Evolutionary conservation across 2,329 filamentous ascomycete species (phyloP).

Genomic region (Pezizomycotina sp.): DNA sequence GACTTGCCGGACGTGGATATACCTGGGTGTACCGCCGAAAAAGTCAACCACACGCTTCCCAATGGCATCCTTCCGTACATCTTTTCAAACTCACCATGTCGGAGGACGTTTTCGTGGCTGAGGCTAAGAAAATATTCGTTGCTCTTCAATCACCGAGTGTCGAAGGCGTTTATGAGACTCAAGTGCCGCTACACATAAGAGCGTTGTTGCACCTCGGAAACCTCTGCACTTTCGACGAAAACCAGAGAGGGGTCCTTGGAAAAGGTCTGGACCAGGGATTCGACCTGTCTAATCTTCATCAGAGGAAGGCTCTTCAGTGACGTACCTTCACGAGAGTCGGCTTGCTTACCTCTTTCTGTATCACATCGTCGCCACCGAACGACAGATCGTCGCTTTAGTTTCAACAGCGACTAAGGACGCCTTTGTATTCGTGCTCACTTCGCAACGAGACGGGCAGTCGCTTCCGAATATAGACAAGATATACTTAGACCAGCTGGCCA

Average conservation of each 20-base stretch:
- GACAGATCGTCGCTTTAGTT: conserved; percentile 86
- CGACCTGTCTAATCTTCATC: conserved; percentile 52
- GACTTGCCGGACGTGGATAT: conserved; percentile 81
- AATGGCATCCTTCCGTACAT: conserved; percentile 91
- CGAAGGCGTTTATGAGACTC: conserved; percentile 92
- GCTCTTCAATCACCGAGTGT: conserved; percentile 77
- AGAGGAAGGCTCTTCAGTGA: conserved; percentile 31
- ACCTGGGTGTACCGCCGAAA: conserved; percentile 71
- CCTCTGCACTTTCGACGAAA: conserved; percentile 82
- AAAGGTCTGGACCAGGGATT: conserved; percentile 89
- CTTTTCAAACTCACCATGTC: conserved; percentile 85
- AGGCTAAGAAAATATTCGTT: conserved; percentile 59
- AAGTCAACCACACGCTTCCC: conserved; percentile 80
- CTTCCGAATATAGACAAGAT: conserved; percentile 81
- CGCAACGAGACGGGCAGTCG: conserved; percentile 62
- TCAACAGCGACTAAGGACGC: conserved; percentile 67
- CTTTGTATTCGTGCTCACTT: conserved; percentile 75
- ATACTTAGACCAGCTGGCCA: conserved; percentile 59
- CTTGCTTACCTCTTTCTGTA: conserved; percentile 84
- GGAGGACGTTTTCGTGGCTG: conserved; percentile 71
- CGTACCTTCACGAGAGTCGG: conserved; percentile 59
- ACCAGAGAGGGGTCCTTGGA: conserved; percentile 74
- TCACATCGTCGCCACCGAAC: conserved; percentile 76
- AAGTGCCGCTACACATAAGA: conserved; percentile 70
- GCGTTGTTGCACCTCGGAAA: conserved; percentile 82